Evolutionary conservation across 2,329 filamentous ascomycete species (phyloP).

Genomic region (Byssoonygena ceratinophila): DNA sequence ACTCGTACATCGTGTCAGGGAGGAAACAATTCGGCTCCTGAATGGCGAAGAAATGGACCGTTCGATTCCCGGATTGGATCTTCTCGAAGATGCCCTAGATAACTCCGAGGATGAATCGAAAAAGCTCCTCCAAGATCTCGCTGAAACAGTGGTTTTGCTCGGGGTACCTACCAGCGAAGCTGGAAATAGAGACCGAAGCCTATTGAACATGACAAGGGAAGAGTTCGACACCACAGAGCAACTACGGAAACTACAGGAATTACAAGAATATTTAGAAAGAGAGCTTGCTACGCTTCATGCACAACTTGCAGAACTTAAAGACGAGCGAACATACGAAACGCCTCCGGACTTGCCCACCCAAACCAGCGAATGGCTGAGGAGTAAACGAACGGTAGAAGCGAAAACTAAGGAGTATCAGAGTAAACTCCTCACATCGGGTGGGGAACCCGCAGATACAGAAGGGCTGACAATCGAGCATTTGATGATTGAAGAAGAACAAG

Average conservation of each 20-base stretch:
- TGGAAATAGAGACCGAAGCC: slow-evolving; percentile 41
- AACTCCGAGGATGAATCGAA: slow-evolving; percentile 45
- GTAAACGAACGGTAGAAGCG: slow-evolving; percentile 54
- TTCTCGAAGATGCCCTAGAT: slow-evolving; percentile 47
- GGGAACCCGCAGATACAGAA: slow-evolving; percentile 23
- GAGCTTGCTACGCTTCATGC: slow-evolving; percentile 36
- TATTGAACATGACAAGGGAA: slow-evolving; percentile 48
- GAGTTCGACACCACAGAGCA: slow-evolving; percentile 46
- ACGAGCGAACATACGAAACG: slow-evolving; percentile 41
- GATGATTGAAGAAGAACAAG: slow-evolving; percentile 47
- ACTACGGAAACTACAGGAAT: slow-evolving; percentile 43
- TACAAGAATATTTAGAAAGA: slow-evolving; percentile 47
- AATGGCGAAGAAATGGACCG: slow-evolving; percentile 23
- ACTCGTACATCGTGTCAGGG: slow-evolving; percentile 29
- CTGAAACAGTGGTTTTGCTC: slow-evolving; percentile 43
- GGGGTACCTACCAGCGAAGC: slow-evolving; percentile 42
- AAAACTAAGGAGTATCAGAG: slow-evolving; percentile 59
- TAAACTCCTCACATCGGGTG: slow-evolving; percentile 39
- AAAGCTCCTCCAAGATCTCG: slow-evolving; percentile 49
- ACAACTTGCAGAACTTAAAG: slow-evolving; percentile 26
- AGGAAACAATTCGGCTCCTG: slow-evolving; percentile 28
- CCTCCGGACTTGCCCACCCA: slow-evolving; percentile 52
- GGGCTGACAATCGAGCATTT: slow-evolving; percentile 42
- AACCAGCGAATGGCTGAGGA: slow-evolving; percentile 64
- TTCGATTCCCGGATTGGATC: slow-evolving; percentile 26